Percentiles rank a stretch among this genome's conserved stretches.
Evolutionary conservation across 78 protist species (phyloP).

Genomic region (Dictyostelium capitatum): DNA sequence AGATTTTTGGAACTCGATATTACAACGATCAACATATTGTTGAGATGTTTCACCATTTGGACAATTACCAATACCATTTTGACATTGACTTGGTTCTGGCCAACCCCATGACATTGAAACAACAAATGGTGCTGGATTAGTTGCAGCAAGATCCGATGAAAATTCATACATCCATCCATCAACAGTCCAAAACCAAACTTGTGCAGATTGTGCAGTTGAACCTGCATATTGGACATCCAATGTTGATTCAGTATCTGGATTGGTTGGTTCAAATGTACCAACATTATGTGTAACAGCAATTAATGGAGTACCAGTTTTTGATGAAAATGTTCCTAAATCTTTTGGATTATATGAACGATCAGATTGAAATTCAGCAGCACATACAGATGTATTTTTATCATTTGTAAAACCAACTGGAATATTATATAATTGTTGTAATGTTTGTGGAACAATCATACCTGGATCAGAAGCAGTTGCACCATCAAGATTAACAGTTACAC

Average conservation of each 20-base stretch:
- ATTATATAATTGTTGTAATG: conserved; percentile 55
- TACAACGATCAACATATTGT: conserved; percentile 45
- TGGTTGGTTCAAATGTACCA: conserved; percentile 40
- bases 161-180: conserved; percentile 72
- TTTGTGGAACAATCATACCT: conserved; percentile 64
- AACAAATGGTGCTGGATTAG: conserved; percentile 43
- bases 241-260: conserved; percentile 71
- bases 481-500: conserved; percentile 8
- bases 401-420: conserved; percentile 37
- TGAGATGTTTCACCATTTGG: neutral
- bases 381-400: conserved; percentile 27
- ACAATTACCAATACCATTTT: conserved; percentile 27
- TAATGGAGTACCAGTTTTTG: conserved; percentile 41
- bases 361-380: conserved; percentile 64
- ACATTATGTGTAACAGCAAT: conserved; percentile 33
- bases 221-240: conserved; percentile 77
- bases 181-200: conserved; percentile 48
- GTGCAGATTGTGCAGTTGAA: conserved; percentile 31
- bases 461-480: conserved; percentile 11
- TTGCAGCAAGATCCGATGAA: conserved; percentile 15
- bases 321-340: conserved; percentile 48
- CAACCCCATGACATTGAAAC: conserved; percentile 74
- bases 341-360: conserved; percentile 63
- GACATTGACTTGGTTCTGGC: conserved; percentile 65
- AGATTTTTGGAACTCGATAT: conserved; percentile 54